Base-by-base conservation (phyloP, 495 filamentous ascomycete species). In the Coniosporium apollinis region DNA sequence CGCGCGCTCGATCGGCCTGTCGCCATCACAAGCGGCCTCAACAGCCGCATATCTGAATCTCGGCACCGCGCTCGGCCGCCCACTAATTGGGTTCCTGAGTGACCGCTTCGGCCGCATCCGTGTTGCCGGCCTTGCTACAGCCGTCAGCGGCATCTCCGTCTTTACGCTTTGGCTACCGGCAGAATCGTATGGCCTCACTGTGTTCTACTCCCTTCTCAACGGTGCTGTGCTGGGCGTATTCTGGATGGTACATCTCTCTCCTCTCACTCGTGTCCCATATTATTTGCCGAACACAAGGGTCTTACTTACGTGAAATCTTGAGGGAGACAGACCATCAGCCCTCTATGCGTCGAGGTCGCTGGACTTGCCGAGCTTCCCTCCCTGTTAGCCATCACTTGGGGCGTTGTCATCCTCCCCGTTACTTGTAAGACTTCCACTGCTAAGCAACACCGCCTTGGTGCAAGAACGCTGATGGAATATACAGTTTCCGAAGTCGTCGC, bases 41-140 rank as follows among this genome's bases (percentile, higher is more conserved):
- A 64, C 80, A 8, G 69, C 71, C 1, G 82, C 82, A 2, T 51
- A 87, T 17, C 61, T 87, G 43, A 87, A 82, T 42, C 45, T 82
- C 44, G 64, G 72, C 26, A 66, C 70, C 52, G 69, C 57, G 1
- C 42, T 81, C 24, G 78, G 79, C 10, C 56, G 82, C 15, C 79
- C 77, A 9, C 42, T 70, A 2, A 72, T 83, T 7, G 82, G 82
- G 0, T 60, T 75, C 28, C 60, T 67, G 21, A 77, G 72, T 34
- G 82, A 87, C 49, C 43, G 29, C n/a, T 55, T 70, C 29, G 82
- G 82, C 0, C 61, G 75, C 13, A 64, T 87, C 29, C 79, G 82
- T 35, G 61, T 80, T 31, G 70, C 79, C 3, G 63, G 56, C 4
- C 29, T 68, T 1, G 64, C 70, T 45, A 82, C 76, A 0, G 55